Evolutionary conservation across 2,329 filamentous ascomycete genomes (phyloP).

Genomic region (Leptosphaerulina australis): DNA sequence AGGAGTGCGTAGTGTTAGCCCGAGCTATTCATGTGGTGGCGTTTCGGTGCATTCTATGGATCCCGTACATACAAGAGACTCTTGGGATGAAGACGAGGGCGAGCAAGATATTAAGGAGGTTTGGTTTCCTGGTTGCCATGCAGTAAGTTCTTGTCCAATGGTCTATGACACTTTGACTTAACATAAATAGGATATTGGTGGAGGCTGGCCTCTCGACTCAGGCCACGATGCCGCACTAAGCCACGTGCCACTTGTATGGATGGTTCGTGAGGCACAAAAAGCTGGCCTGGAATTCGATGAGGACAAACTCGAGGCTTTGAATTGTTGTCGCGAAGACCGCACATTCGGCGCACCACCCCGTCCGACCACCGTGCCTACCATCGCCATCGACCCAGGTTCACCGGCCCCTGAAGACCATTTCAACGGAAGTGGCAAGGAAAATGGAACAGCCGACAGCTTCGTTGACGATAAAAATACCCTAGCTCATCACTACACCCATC

Average conservation of each 20-base stretch:
- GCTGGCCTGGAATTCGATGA: conserved; percentile 75
- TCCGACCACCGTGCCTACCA: conserved; percentile 34
- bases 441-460: conserved; percentile 2
- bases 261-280: conserved; percentile 67
- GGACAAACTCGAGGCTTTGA: conserved; percentile 69
- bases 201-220: conserved; percentile 68
- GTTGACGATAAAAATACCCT: conserved; percentile 28
- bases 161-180: background rate
- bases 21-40: conserved; percentile 31
- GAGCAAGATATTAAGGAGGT: conserved; percentile 79
- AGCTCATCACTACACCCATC: conserved; percentile 26
- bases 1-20: conserved; percentile 43
- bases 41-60: conserved; percentile 44
- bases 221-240: conserved; percentile 66
- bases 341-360: conserved; percentile 1
- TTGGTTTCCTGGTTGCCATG: conserved; percentile 81
- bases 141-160: conserved; percentile 40
- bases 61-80: conserved; percentile 28
- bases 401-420: conserved; percentile 12
- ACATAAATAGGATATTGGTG: conserved; percentile 66
- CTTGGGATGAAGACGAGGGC: conserved; percentile 48
- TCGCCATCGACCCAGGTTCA: conserved; percentile 42
- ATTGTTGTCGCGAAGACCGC: conserved; percentile 58
- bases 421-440: background rate
- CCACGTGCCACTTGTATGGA: conserved; percentile 72